Evolutionary conservation across 371 early-diverging fungal genomes (phyloP), one percentile per base, ranked within the genome.

Genomic region (Lichtheimia ornata): DNA sequence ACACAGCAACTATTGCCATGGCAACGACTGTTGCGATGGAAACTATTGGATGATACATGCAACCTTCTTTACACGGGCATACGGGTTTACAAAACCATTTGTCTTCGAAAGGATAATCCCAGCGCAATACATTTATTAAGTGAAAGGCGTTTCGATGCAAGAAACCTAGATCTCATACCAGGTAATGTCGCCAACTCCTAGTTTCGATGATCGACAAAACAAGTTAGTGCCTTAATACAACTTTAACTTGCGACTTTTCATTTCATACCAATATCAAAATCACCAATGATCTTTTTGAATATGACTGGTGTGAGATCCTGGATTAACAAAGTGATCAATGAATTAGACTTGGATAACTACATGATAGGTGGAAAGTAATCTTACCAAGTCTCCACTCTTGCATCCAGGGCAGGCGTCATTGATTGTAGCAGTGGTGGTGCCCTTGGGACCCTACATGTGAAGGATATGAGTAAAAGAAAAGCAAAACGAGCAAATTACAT

Each of bases 241-340:
- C 35, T 35, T 35, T 35, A 35, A 35, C 35, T 35, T 35, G 35
- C 35, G 22, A 35, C 7, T 28, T 28, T 7, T 28, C 28, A 5
- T 28, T 7, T 28, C 28, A 5, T 35, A 35, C 35, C 71, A 12
- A 50, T 71, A 49, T 62, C 47, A 15, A 66, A 15, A 30, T 64
- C 53, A 28, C 71, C 71, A 53, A 66, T 44, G 18, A 71, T 65
- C 40, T 66, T 56, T 42, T 66, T 67, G 62, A 71, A 67, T 3
- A 66, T 57, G 0, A 3, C 17, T 5, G 66, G 67, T 3, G 71
- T 71, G 53, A 71, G 28, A 53, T 71, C 65, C 41, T 57, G 1
- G 6, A 15, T 35, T 13, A 51, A 5, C 11, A 45, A 44, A 4
- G 18, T 5, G 13, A 45, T 5, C 0, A 11, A 45, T 45, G n/a